Conservation (phyloP, 352 stramenopile genomes). For the Pythium diclinum region DNA sequence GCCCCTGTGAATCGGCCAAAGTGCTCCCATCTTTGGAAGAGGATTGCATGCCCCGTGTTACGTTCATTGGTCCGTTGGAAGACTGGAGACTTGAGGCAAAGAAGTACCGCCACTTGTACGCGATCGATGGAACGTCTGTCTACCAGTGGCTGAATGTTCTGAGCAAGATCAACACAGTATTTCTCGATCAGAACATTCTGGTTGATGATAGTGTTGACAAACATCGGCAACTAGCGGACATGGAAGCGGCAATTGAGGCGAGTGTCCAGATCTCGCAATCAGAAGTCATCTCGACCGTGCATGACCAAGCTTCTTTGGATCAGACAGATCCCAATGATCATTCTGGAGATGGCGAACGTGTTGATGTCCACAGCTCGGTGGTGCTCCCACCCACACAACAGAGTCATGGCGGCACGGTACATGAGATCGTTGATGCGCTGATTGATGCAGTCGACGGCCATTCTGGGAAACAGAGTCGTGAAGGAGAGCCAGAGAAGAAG, state of each 20-base stretch:
- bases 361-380: not conserved
- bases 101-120: not conserved
- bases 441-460: not conserved
- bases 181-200: not conserved
- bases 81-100: conserved; percentile 3
- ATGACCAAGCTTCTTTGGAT: not conserved
- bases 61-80: conserved; percentile 2
- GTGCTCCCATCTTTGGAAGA: not conserved
- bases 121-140: not conserved
- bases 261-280: not conserved
- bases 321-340: too few relatives aligned
- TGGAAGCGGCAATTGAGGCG: not conserved
- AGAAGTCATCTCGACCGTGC: not conserved
- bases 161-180: not conserved
- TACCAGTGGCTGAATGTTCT: conserved; percentile 7
- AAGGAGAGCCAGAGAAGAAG: not conserved
- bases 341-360: not conserved
- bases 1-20: not conserved
- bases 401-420: not conserved
- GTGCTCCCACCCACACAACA: not conserved
- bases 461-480: not conserved
- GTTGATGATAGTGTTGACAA: not conserved
- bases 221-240: not conserved
- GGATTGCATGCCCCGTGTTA: conserved; percentile 3
- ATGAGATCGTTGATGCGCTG: not conserved